A percentile compares a stretch with the other conserved stretches of the same genome.
These are phyloP conservation scores for Heliocybe sulcata DNA, from an alignment of 1,284 basidiomycete species.

Conservation along the genomic window DNA sequence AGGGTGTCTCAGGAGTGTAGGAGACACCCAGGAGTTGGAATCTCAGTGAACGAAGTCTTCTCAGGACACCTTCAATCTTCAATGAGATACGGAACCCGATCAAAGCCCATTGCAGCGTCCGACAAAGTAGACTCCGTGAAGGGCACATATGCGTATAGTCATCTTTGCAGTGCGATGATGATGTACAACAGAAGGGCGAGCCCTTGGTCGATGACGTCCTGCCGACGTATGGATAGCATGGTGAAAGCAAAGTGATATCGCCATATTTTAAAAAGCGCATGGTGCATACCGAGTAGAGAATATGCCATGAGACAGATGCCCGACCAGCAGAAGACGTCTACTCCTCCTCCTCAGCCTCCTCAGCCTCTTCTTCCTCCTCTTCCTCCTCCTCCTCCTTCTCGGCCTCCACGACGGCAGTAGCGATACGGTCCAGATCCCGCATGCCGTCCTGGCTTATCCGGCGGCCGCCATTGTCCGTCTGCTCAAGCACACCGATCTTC, in stretches of 20 bases:
- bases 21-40: no score
- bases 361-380: conserved; percentile 83
- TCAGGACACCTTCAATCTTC: no score
- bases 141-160: no score
- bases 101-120: no score
- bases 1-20: no score
- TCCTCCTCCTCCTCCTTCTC: conserved; percentile 81
- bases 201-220: background rate
- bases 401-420: conserved; percentile 91
- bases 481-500: conserved; percentile 98
- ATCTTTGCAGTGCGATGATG: no score
- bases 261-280: conserved; percentile 2
- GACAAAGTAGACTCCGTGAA: no score
- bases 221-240: background rate
- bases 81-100: no score
- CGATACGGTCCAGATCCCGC: conserved; percentile 98
- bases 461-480: conserved; percentile 90
- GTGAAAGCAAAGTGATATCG: background rate
- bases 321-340: background rate
- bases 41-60: no score
- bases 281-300: conserved; percentile 1
- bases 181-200: no score
- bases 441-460: conserved; percentile 96
- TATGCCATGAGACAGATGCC: background rate
- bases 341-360: conserved; percentile 62